Evolutionary conservation across 2,329 filamentous ascomycete genomes (phyloP), one percentile per base, ranked within the genome.

Genomic region (Mycosphaerella sp.): DNA sequence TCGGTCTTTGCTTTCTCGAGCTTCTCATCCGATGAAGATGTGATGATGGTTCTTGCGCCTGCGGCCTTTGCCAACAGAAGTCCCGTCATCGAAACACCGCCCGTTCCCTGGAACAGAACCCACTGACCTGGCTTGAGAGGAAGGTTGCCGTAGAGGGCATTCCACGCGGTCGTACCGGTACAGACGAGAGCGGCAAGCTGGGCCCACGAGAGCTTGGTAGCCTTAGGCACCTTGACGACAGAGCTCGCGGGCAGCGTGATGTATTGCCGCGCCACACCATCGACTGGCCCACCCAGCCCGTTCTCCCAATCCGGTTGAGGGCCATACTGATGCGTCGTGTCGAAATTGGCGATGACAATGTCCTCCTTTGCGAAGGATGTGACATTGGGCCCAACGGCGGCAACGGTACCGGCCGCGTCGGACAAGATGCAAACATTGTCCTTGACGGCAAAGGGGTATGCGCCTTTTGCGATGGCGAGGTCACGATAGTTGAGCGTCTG

Each of bases 341-440:
- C 59, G 32, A 63, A 62, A 42, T 54, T 58, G 23, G 78, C 78
- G 43, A 85, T 74, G 41, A 87, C 84, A n/a, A 81, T 78, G 53
- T 85, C 80, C 55, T 83, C 83, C 11, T 73, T 70, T 49, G 75
- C 34, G 31, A 59, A 32, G 6, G 48, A 50, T 2, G 39, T 14
- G 8, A 62, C 59, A 26, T 49, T 51, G 6, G 73, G 63, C 38
- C 79, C 79, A 23, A 78, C 62, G 11, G 74, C 68, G 3, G 79
- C 71, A 46, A 87, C 73, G 8, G 75, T 74, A 40, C 84, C 85
- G 68, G 82, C 84, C 76, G 84, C 85, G 67, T 88, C 85, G 26
- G 82, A 85, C 67, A 81, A 83, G 1, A 83, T 82, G 1, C 86
- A 79, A 10, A 85, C 62, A 31, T 59, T 50, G 34, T 63, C 61